Evolutionary conservation across 495 filamentous ascomycete genomes (phyloP).

Genomic region (Penicillium chermesinum): DNA sequence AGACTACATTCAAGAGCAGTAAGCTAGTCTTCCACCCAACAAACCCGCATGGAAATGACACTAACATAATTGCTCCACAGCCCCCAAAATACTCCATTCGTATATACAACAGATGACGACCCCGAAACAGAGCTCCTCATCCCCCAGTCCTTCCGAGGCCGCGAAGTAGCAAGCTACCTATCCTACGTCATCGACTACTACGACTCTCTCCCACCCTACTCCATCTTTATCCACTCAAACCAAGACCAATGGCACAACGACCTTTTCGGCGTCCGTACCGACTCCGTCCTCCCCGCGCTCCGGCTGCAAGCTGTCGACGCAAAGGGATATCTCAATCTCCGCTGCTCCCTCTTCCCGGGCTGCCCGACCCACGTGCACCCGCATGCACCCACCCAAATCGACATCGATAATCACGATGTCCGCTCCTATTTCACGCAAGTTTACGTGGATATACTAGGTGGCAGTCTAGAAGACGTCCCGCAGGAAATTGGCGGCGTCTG

Average conservation of each 20-base stretch:
- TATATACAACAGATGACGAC: constrained; percentile 30
- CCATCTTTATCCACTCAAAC: constrained; percentile 38
- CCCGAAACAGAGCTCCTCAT: constrained; percentile 29
- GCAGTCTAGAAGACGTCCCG: constrained; percentile 26
- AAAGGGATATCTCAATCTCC: constrained; percentile 38
- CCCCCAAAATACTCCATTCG: constrained; percentile 25
- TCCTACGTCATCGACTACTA: constrained; percentile 39
- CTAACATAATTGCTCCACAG: constrained; percentile 3
- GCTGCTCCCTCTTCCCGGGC: constrained; percentile 34
- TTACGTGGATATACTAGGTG: constrained; percentile 32
- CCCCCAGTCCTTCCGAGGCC: constrained; percentile 31
- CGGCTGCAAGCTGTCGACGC: constrained; percentile 35
- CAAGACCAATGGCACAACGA: constrained; percentile 43
- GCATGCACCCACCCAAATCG: constrained; percentile 23
- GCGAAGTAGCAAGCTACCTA: constrained; percentile 38
- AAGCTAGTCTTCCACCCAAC: not conserved
- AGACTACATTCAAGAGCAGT: constrained; percentile 13
- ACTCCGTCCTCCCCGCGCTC: constrained; percentile 22
- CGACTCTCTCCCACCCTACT: constrained; percentile 32
- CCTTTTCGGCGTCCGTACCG: constrained; percentile 32
- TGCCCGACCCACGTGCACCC: constrained; percentile 33
- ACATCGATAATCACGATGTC: constrained; percentile 34
- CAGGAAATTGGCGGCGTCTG: constrained; percentile 40
- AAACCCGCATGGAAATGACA: not conserved
- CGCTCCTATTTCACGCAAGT: constrained; percentile 30